phyloP scores from a whole-genome alignment of 2,329 filamentous ascomycete species.

The Talaromyces islandicus region DNA sequence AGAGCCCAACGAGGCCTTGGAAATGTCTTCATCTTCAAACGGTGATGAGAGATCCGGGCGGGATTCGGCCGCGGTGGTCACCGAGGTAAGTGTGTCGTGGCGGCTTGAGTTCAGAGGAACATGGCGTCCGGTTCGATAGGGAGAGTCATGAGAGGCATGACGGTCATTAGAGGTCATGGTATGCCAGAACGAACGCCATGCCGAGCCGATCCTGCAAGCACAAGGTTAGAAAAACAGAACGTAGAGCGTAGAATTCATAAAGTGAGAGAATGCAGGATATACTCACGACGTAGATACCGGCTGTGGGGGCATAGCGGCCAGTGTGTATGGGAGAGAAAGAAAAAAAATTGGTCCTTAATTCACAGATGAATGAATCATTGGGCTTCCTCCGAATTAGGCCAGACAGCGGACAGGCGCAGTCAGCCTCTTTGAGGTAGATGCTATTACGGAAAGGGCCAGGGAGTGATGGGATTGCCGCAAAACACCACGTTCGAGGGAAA shows the following conservation, averaged over 20 bases:
- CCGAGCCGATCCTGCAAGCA: slow-evolving; percentile 54
- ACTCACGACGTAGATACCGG: slow-evolving; percentile 11
- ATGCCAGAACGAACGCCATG: slow-evolving; percentile 93
- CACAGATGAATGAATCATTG: slow-evolving; percentile 7
- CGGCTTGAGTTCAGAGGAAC: slow-evolving; percentile 79
- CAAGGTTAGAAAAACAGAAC: slow-evolving; percentile 5
- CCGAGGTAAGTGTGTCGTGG: slow-evolving; percentile 75
- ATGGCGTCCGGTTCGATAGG: slow-evolving; percentile 84
- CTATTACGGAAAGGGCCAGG: neutral
- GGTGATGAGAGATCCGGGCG: slow-evolving; percentile 73
- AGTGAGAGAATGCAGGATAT: neutral
- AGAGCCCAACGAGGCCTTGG: slow-evolving; percentile 49
- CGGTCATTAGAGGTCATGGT: slow-evolving; percentile 74
- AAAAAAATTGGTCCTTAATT: neutral
- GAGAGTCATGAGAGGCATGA: slow-evolving; percentile 86
- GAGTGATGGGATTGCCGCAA: neutral
- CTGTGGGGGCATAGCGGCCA: slow-evolving; percentile 8
- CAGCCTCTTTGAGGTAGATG: slow-evolving; percentile 2
- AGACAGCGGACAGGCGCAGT: slow-evolving; percentile 9
- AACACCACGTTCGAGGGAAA: neutral
- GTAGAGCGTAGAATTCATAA: neutral
- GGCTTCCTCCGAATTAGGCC: slow-evolving; percentile 4
- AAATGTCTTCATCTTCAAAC: slow-evolving; percentile 64
- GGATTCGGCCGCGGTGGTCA: slow-evolving; percentile 81
- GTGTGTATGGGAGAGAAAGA: neutral